Evolutionary conservation across 164 flowering plant genomes (phyloP).

Genomic region (Umbilicus rupestris): DNA sequence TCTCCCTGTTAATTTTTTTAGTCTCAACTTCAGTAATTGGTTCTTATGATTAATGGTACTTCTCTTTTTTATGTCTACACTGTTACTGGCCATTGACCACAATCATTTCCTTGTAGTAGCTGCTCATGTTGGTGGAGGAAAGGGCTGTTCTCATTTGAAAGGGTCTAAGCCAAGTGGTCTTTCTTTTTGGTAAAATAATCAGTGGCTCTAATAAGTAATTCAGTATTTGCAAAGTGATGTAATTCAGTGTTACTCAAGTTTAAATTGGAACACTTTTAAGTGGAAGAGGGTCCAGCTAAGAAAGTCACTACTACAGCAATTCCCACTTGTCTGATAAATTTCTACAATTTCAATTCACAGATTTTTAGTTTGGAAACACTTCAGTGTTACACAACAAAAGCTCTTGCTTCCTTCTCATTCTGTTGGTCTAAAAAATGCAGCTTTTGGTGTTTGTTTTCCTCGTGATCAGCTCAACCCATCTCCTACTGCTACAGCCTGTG

Average conservation of each 20-base stretch:
- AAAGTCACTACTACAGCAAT: neutral
- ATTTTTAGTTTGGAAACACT: neutral
- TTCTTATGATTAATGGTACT: too few species aligned
- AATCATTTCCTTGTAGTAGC: neutral
- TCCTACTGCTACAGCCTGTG: slow-evolving; percentile 19
- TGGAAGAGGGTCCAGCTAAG: neutral
- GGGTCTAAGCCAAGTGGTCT: neutral
- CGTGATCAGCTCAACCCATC: slow-evolving; percentile 8
- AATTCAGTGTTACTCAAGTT: neutral
- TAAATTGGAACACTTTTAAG: neutral
- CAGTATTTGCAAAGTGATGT: too few species aligned
- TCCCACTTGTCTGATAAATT: neutral
- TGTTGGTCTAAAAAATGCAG: neutral
- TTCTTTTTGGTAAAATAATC: too few species aligned
- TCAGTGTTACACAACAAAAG: neutral
- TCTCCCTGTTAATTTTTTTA: too few species aligned
- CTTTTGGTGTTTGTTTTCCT: neutral
- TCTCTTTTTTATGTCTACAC: too few species aligned
- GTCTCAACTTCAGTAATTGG: too few species aligned
- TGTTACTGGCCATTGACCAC: too few species aligned
- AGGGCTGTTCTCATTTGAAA: too few species aligned
- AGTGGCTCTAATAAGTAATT: too few species aligned
- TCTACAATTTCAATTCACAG: neutral
- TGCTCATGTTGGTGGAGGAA: too few species aligned
- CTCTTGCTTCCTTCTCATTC: neutral